Conservation (phyloP, 1,139 yeast genomes). For the Geotrichum aggregatum region DNA sequence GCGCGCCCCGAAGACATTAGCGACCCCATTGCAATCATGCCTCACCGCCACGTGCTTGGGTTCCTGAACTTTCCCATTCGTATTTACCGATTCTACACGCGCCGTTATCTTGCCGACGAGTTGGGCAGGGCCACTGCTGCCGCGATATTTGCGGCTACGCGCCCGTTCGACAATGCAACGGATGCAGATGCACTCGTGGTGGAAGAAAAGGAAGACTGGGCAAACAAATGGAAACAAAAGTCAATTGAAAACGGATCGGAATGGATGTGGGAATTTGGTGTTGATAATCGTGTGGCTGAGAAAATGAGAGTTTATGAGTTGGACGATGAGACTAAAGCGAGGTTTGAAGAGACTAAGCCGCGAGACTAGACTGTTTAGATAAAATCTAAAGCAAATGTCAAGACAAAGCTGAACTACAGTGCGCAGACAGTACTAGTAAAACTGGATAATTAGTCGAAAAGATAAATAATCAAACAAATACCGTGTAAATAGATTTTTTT, state of each 20-base stretch:
- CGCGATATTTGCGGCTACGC: conserved; percentile 51
- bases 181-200: conserved; percentile 55
- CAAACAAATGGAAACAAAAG: conserved; percentile 70
- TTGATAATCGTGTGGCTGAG: conserved; percentile 62
- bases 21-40: conserved; percentile 65
- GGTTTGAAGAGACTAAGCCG: conserved; percentile 4
- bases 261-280: conserved; percentile 75
- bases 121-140: conserved; percentile 60
- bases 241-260: conserved; percentile 73
- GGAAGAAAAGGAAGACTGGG: conserved; percentile 86
- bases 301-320: conserved; percentile 53
- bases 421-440: too few species aligned
- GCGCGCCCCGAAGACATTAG: conserved; percentile 25
- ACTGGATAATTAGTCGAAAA: too few species aligned
- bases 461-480: too few species aligned
- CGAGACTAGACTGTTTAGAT: conserved; percentile 1
- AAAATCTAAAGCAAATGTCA: not conserved
- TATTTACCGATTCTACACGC: conserved; percentile 72
- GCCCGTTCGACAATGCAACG: conserved; percentile 49
- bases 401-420: too few species aligned
- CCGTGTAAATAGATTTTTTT: too few species aligned
- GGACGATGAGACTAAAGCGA: conserved; percentile 6
- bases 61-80: conserved; percentile 72
- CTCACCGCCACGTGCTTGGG: conserved; percentile 74
- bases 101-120: conserved; percentile 66